Percentiles rank a stretch among this genome's conserved stretches.
Evolutionary conservation across 768 basidiomycete genomes (phyloP).

Genomic region (Suillus placidus): DNA sequence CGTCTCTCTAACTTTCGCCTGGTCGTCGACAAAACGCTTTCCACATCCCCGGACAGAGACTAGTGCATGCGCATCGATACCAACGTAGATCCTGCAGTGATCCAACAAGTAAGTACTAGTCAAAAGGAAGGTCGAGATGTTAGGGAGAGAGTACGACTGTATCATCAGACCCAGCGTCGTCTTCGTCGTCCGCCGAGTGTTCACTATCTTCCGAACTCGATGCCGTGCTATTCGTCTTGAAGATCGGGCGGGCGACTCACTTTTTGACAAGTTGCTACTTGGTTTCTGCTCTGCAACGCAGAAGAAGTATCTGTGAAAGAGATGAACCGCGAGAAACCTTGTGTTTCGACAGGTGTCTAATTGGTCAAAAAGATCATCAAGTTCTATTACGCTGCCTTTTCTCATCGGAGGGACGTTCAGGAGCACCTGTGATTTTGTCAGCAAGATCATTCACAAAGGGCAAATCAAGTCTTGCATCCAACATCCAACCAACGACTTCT

Average conservation of each 20-base stretch:
- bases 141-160: background rate
- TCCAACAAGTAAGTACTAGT: background rate
- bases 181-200: constrained; percentile 13
- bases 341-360: constrained; percentile 57
- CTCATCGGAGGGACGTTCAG: background rate
- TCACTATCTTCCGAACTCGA: constrained; percentile 8
- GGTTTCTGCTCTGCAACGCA: constrained; percentile 29
- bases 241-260: background rate
- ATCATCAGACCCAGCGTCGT: background rate
- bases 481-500: constrained; percentile 46
- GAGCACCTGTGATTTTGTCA: background rate
- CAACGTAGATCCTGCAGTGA: background rate
- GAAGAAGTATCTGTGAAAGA: constrained; percentile 61
- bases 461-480: constrained; percentile 38
- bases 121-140: background rate
- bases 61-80: background rate
- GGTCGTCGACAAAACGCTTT: background rate
- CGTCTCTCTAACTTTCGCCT: background rate
- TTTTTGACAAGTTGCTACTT: background rate
- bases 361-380: constrained; percentile 48
- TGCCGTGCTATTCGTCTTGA: background rate
- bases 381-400: background rate
- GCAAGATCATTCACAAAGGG: background rate
- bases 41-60: background rate
- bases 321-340: constrained; percentile 63